Percentiles rank a stretch among this genome's conserved stretches.
Conservation (phyloP, 768 basidiomycete species). For the Russula virescens region DNA sequence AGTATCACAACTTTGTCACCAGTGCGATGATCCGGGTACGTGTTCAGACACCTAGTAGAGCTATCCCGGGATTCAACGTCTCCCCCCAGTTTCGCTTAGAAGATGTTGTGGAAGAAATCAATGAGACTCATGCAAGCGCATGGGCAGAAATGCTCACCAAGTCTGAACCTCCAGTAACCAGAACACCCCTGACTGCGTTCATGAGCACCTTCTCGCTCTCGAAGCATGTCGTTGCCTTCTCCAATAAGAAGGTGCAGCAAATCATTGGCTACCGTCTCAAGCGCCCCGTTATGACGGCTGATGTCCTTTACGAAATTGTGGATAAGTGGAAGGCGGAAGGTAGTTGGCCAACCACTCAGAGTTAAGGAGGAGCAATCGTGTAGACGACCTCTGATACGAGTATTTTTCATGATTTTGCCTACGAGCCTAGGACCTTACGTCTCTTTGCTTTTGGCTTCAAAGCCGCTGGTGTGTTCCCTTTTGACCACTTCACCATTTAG, state of each 20-base stretch:
- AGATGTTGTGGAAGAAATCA: conserved; percentile 75
- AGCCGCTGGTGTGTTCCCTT: background rate
- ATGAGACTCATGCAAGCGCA: conserved; percentile 72
- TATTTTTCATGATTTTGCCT: conserved; percentile 18
- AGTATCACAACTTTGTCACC: conserved; percentile 70
- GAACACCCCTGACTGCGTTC: conserved; percentile 71
- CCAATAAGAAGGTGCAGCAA: conserved; percentile 66
- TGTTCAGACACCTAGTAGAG: background rate
- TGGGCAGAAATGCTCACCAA: conserved; percentile 78
- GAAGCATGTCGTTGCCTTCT: conserved; percentile 64
- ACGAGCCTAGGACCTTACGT: conserved; percentile 10
- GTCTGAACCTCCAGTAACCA: conserved; percentile 64
- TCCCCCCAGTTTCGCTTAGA: conserved; percentile 51
- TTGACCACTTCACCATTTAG: conserved; percentile 1
- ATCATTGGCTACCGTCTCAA: conserved; percentile 64
- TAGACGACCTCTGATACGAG: conserved; percentile 12
- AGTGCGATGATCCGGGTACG: conserved; percentile 61
- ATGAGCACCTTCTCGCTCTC: conserved; percentile 69
- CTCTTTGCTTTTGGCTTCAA: conserved; percentile 5
- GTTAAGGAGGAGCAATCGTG: background rate
- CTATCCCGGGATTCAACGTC: conserved; percentile 8
- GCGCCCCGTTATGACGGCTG: conserved; percentile 56
- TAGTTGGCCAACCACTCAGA: conserved; percentile 35
- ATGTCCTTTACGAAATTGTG: conserved; percentile 60
- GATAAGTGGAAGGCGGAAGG: conserved; percentile 79